Percentiles rank a stretch among this genome's conserved stretches.
phyloP scores from a whole-genome alignment of 2,329 filamentous ascomycete species.

The Fonsecaea erecta region DNA sequence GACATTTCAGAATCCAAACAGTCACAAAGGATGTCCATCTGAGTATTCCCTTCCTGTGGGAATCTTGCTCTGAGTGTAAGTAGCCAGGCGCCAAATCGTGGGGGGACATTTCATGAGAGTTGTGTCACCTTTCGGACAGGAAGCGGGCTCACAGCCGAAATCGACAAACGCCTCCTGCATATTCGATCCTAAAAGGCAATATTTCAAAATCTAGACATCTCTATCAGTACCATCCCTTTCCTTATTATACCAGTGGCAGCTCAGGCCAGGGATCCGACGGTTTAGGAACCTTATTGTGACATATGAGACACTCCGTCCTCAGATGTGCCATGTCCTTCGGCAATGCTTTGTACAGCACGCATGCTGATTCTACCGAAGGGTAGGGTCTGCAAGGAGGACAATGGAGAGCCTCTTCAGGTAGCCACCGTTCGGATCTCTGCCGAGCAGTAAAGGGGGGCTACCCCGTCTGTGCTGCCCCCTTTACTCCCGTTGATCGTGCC shows the following conservation, averaged over 20 bases:
- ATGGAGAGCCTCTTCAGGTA: not conserved
- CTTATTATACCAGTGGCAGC: not conserved
- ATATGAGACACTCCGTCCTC: not conserved
- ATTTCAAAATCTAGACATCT: not conserved
- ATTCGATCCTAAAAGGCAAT: not conserved
- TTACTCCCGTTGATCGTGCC: not conserved
- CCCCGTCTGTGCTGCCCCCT: not conserved
- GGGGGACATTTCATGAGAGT: not conserved
- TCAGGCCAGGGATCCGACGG: not conserved
- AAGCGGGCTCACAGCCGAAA: not conserved
- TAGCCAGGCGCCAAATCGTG: not conserved
- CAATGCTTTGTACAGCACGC: constrained; percentile 1
- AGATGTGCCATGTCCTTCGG: constrained; percentile 4
- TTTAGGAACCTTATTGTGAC: not conserved
- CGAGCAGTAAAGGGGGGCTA: not conserved
- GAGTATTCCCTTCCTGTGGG: not conserved
- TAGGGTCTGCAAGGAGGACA: constrained; percentile 2
- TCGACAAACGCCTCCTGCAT: not conserved
- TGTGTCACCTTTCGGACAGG: not conserved
- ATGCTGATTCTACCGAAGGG: not conserved
- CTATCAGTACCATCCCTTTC: not conserved
- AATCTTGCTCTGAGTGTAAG: not conserved
- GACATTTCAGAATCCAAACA: not conserved
- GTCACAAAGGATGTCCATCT: not conserved
- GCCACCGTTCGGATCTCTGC: not conserved